A percentile compares a stretch with the other conserved stretches of the same genome.
Conservation (phyloP, 768 basidiomycete genomes). For the Mycena galopus region DNA sequence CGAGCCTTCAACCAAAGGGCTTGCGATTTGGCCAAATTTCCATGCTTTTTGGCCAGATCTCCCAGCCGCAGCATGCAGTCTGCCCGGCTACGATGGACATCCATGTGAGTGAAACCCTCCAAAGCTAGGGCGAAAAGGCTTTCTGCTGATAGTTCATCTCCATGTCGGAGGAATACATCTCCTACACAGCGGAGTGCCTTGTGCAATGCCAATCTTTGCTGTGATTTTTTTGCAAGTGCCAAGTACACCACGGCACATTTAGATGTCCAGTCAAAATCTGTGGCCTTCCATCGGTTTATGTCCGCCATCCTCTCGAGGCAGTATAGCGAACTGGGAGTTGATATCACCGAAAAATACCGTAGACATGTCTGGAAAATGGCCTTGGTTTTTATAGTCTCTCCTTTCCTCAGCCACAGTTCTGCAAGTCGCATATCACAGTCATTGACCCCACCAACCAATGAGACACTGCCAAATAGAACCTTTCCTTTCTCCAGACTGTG, state of each 20-base stretch:
- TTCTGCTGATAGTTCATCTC: neutral
- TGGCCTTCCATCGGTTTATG: neutral
- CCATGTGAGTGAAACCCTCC: constrained; percentile 3
- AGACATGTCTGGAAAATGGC: neutral
- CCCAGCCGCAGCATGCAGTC: constrained; percentile 1
- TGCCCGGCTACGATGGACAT: neutral
- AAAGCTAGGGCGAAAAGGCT: neutral
- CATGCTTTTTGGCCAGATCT: neutral
- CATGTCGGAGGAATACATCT: neutral
- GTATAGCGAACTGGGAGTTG: neutral
- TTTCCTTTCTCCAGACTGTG: neutral
- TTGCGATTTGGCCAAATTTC: neutral
- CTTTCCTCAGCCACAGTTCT: neutral
- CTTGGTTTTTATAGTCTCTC: neutral
- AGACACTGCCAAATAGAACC: neutral
- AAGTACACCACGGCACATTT: neutral
- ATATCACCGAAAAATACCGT: neutral
- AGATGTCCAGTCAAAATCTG: neutral
- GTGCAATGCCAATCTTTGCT: neutral
- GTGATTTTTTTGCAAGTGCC: neutral
- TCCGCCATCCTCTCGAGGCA: neutral
- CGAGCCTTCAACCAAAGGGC: neutral
- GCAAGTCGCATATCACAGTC: neutral
- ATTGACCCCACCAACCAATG: neutral
- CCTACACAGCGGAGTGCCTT: neutral